Percentiles rank a stretch among this genome's conserved stretches.
Conservation (phyloP, 2,329 filamentous ascomycete species). For the Colletotrichum viniferum region DNA sequence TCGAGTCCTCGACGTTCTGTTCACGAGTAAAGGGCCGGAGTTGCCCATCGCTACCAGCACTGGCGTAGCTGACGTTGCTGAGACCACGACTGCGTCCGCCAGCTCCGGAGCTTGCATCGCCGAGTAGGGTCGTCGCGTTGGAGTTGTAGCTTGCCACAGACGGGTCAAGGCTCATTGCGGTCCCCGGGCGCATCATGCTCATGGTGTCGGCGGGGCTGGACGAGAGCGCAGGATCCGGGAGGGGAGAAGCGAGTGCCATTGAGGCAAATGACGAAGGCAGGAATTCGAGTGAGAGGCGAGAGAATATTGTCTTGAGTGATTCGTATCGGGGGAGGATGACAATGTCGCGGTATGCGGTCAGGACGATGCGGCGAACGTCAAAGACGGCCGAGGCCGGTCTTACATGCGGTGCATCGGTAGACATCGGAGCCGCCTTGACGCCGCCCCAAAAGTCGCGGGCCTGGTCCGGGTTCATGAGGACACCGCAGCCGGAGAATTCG, state of each 20-base stretch:
- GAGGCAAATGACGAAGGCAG: slow-evolving; percentile 58
- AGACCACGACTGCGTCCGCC: slow-evolving; percentile 78
- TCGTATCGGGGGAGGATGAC: slow-evolving; percentile 91
- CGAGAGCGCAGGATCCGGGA: slow-evolving; percentile 50
- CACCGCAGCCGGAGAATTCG: slow-evolving; percentile 86
- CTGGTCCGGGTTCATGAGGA: slow-evolving; percentile 77
- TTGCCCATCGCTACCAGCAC: slow-evolving; percentile 50
- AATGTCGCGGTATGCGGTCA: slow-evolving; percentile 86
- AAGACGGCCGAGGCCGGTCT: slow-evolving; percentile 62
- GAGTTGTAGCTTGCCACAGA: slow-evolving; percentile 80
- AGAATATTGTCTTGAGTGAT: slow-evolving; percentile 86
- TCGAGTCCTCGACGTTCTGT: slow-evolving; percentile 69
- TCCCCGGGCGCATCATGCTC: slow-evolving; percentile 66
- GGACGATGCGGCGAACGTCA: slow-evolving; percentile 86
- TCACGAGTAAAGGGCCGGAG: slow-evolving; percentile 61
- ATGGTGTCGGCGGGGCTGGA: slow-evolving; percentile 48
- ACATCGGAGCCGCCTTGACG: slow-evolving; percentile 49
- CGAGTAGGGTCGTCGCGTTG: slow-evolving; percentile 79
- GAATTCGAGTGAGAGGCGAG: slow-evolving; percentile 84
- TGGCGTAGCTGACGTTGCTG: slow-evolving; percentile 78
- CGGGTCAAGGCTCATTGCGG: slow-evolving; percentile 76
- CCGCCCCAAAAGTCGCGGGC: slow-evolving; percentile 91
- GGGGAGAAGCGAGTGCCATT: slow-evolving; percentile 59
- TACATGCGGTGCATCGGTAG: slow-evolving; percentile 42
- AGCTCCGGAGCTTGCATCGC: slow-evolving; percentile 58